Conservation (phyloP, 208 protist species). For the Spongospora subterranea region DNA sequence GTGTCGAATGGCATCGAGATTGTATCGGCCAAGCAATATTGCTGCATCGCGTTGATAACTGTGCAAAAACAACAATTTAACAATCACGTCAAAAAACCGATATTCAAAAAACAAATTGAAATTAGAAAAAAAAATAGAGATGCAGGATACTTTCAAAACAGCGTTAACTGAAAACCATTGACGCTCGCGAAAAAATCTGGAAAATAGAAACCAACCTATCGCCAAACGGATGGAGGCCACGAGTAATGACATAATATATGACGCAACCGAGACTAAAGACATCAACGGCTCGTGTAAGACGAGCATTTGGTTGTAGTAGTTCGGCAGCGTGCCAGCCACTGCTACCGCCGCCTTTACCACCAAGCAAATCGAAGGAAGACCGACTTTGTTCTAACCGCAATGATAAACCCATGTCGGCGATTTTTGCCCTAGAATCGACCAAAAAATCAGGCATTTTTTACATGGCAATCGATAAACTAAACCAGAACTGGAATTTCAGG, state of each 20-base stretch:
- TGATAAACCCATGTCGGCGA: slow-evolving; percentile 74
- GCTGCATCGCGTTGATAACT: slow-evolving; percentile 53
- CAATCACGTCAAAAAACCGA: background rate
- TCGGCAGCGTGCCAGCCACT: slow-evolving; percentile 70
- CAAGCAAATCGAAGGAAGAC: slow-evolving; percentile 68
- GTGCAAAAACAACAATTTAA: background rate
- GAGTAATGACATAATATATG: slow-evolving; percentile 73
- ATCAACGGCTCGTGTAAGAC: slow-evolving; percentile 66
- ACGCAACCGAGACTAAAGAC: slow-evolving; percentile 73
- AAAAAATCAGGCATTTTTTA: background rate
- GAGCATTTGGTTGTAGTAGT: slow-evolving; percentile 37
- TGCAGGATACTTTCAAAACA: background rate
- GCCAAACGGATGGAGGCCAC: slow-evolving; percentile 72
- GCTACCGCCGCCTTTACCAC: slow-evolving; percentile 61
- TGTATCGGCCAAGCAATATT: slow-evolving; percentile 4
- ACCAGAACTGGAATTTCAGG: background rate
- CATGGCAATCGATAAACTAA: background rate
- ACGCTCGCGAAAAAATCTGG: background rate
- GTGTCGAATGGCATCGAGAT: slow-evolving; percentile 54
- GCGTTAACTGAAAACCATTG: slow-evolving; percentile 28
- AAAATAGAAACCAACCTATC: background rate
- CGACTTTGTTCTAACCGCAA: slow-evolving; percentile 64
- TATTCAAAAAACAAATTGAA: background rate
- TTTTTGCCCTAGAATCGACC: slow-evolving; percentile 57
- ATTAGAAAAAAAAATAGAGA: background rate